Base-by-base conservation (phyloP, 2,329 filamentous ascomycete species). In the Fusarium brachygibbosum region DNA sequence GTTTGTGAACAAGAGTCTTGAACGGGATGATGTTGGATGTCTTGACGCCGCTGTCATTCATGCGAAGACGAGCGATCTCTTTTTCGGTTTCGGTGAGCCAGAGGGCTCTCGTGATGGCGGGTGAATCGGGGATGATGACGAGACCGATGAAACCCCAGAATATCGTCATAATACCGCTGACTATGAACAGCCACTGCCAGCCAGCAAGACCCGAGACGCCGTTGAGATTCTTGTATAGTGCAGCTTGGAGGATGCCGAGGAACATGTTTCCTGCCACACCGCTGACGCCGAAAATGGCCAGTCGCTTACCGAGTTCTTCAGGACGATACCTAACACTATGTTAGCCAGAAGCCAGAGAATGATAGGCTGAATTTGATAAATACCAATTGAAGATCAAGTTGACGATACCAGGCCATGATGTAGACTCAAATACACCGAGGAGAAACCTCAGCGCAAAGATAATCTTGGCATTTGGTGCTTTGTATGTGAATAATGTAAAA, bases 181-280 rank as follows among this genome's bases (percentile, higher is more conserved):
- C 48, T 0, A 73, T 69, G 2, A 73, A 73, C 0, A 74, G 55
- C 71, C 71, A 73, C 12, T 74, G 71, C 71, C 71, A 73, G 0
- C 71, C 71, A 9, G 71, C 71, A 4, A 74, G 66, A 0, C 71
- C 71, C 0, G 52, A 41, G 11, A 48, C 58, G 2, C 71, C 71
- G n/a, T 73, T 63, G 10, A 73, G 68, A 37, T 72, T 73, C 3
- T 49, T 52, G 45, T 74, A 73, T 0, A 73, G 53, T 1, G 71
- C 69, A 1, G 66, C 71, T 19, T 73, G 71, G 5, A 73, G 58
- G 7, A 74, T 74, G 3, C 71, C 71, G 6, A 72, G 56, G 10
- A 73, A 73, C 71, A 73, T 73, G 31, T 70, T 73, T 50, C 71
- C 71, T 0, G 71, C 71, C 0, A 72, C 71, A 6, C 71, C 71